Conservation (phyloP, 352 stramenopile genomes). For the Thraustochytrium sp. region DNA sequence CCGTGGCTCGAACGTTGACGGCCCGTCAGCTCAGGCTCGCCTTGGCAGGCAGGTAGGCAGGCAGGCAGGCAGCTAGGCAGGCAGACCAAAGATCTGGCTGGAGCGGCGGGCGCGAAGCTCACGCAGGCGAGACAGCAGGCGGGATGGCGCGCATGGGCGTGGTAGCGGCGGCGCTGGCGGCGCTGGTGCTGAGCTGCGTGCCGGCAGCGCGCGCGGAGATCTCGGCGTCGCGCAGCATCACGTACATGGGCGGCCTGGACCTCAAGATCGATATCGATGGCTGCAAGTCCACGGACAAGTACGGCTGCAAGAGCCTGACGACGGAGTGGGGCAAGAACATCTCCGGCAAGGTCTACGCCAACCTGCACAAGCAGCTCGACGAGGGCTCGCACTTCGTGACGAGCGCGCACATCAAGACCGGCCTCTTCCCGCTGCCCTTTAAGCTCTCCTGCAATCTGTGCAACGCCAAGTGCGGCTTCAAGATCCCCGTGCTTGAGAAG, state of each 20-base stretch:
- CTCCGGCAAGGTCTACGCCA: constrained; percentile 10
- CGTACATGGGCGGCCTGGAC: background rate
- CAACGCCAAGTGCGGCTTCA: constrained; percentile 4
- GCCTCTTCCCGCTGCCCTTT: constrained; percentile 66
- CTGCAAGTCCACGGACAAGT: constrained; percentile 28
- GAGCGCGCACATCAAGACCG: constrained; percentile 75
- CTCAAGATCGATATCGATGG: background rate
- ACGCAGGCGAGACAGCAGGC: no score
- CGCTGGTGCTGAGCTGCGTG: background rate
- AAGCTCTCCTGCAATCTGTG: constrained; percentile 54
- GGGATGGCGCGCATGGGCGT: no score
- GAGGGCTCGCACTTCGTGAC: constrained; percentile 75
- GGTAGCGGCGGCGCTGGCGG: no score
- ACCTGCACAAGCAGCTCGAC: constrained; percentile 56
- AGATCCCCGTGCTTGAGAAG: constrained; percentile 36
- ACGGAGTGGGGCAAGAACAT: constrained; percentile 41
- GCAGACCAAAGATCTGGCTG: no score
- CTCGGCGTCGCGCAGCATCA: background rate
- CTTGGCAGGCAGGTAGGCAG: no score
- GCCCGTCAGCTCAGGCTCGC: no score
- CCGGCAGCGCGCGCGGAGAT: background rate
- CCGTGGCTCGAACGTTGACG: no score
- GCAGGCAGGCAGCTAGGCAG: no score
- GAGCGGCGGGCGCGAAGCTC: no score
- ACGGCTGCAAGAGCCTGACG: background rate